Percentiles rank a stretch among this genome's conserved stretches.
Evolutionary conservation across 2,329 filamentous ascomycete genomes (phyloP).

Genomic region (Colletotrichum liaoningense): DNA sequence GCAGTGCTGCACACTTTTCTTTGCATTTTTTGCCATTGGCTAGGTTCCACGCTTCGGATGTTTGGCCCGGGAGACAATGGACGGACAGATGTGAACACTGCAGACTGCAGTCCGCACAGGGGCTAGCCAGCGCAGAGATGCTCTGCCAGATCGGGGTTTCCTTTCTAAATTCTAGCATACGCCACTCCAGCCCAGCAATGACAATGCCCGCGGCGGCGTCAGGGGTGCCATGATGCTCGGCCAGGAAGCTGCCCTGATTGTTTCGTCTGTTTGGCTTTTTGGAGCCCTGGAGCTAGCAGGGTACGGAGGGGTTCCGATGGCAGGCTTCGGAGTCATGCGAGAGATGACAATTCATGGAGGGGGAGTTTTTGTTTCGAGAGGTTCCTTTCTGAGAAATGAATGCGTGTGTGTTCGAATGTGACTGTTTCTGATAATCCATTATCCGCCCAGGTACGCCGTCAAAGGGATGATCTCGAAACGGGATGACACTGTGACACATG

Average conservation of each 20-base stretch:
- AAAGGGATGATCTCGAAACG: background rate
- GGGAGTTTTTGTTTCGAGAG: background rate
- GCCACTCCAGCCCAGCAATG: conserved; percentile 13
- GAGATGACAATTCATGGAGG: background rate
- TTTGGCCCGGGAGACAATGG: conserved; percentile 26
- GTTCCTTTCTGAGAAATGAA: background rate
- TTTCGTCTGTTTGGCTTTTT: background rate
- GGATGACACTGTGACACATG: conserved; percentile 11
- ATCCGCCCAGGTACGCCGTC: background rate
- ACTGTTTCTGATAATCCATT: background rate
- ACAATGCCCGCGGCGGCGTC: too few species aligned
- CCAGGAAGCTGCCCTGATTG: conserved; percentile 25
- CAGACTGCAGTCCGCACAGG: background rate
- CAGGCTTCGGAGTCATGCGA: conserved; percentile 8
- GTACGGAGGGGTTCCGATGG: background rate
- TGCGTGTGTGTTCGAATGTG: background rate
- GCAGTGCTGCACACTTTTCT: background rate
- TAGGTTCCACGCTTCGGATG: conserved; percentile 26
- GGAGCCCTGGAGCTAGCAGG: conserved; percentile 21
- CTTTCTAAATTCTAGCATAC: conserved; percentile 3
- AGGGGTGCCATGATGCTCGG: background rate
- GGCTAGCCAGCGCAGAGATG: background rate
- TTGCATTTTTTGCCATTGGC: background rate
- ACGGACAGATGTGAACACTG: background rate
- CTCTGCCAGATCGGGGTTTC: conserved; percentile 21